These are phyloP conservation scores for Ascochyta koolunga DNA, from an alignment of 2,329 filamentous ascomycete genomes.

Conservation along the genomic window DNA sequence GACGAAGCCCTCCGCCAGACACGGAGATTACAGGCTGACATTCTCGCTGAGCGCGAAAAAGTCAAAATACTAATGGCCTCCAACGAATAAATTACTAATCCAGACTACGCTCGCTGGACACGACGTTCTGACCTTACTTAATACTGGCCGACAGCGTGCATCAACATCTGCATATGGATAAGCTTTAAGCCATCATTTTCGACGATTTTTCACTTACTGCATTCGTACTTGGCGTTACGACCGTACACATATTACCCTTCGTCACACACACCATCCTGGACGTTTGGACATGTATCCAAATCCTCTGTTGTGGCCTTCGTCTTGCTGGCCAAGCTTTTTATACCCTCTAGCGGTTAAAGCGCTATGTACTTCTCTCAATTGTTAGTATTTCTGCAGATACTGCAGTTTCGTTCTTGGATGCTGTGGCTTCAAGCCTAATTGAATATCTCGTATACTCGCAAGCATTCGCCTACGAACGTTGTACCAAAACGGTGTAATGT, in stretches of 20 bases:
- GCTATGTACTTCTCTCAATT: conserved; percentile 14
- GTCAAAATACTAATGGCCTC: conserved; percentile 57
- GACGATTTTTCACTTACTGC: conserved; percentile 19
- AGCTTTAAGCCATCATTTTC: conserved; percentile 1
- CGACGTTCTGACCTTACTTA: conserved; percentile 19
- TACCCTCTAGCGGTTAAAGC: conserved; percentile 22
- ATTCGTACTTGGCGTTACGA: conserved; percentile 27
- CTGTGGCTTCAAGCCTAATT: conserved; percentile 19
- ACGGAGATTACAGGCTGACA: conserved; percentile 69
- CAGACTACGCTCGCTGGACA: conserved; percentile 22
- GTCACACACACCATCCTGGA: conserved; percentile 21
- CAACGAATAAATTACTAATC: conserved; percentile 23
- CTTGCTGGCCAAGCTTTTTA: conserved; percentile 19
- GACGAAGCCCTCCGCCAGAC: conserved; percentile 77
- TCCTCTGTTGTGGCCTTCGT: conserved; percentile 16
- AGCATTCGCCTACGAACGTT: conserved; percentile 19
- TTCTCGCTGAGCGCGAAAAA: conserved; percentile 68
- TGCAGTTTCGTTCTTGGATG: not conserved
- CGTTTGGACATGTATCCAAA: conserved; percentile 14
- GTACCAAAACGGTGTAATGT: conserved; percentile 39
- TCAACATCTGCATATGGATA: not conserved
- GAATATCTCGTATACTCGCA: conserved; percentile 19
- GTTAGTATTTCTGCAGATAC: conserved; percentile 4
- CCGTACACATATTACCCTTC: conserved; percentile 25
- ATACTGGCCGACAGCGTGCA: conserved; percentile 16